Percentiles rank a stretch among this genome's conserved stretches.
Conservation (phyloP, 2,329 filamentous ascomycete genomes). For the Alternaria alternata region DNA sequence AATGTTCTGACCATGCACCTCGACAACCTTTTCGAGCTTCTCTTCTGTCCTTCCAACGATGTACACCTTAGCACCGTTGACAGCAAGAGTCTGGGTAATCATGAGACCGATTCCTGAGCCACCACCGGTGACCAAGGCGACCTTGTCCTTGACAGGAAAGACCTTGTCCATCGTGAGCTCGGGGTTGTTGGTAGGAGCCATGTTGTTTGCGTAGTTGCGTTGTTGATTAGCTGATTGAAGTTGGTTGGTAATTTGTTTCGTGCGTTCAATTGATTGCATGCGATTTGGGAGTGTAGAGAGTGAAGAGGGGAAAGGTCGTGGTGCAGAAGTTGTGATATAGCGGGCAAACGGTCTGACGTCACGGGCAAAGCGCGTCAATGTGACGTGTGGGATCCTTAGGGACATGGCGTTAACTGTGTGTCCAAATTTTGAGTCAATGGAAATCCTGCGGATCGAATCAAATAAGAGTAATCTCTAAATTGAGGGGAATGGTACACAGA, state of each 20-base stretch:
- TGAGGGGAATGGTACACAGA: background rate
- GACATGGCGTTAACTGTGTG: slow-evolving; percentile 12
- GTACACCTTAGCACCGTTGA: slow-evolving; percentile 59
- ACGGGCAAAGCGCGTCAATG: slow-evolving; percentile 31
- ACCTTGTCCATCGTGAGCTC: slow-evolving; percentile 44
- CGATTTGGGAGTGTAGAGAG: slow-evolving; percentile 4
- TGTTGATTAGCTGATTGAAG: slow-evolving; percentile 14
- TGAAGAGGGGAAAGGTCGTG: slow-evolving; percentile 9
- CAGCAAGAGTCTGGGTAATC: slow-evolving; percentile 56
- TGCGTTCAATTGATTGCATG: slow-evolving; percentile 20
- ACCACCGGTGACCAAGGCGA: slow-evolving; percentile 56
- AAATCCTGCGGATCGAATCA: slow-evolving; percentile 2
- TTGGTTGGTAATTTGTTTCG: slow-evolving; percentile 25
- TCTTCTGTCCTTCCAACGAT: slow-evolving; percentile 58
- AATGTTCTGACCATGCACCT: slow-evolving; percentile 55
- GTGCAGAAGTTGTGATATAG: slow-evolving; percentile 25
- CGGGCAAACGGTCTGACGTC: slow-evolving; percentile 37
- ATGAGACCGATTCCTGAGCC: slow-evolving; percentile 59
- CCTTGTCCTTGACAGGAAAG: slow-evolving; percentile 51
- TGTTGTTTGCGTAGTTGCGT: slow-evolving; percentile 35
- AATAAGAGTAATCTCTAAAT: background rate
- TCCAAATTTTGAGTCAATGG: background rate
- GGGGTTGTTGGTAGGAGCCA: slow-evolving; percentile 43
- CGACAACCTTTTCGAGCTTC: slow-evolving; percentile 58
- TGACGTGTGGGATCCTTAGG: slow-evolving; percentile 23